Percentiles rank a stretch among this genome's conserved stretches.
Conservation (phyloP, 2,329 filamentous ascomycete genomes). For the Fusarium buharicum region DNA sequence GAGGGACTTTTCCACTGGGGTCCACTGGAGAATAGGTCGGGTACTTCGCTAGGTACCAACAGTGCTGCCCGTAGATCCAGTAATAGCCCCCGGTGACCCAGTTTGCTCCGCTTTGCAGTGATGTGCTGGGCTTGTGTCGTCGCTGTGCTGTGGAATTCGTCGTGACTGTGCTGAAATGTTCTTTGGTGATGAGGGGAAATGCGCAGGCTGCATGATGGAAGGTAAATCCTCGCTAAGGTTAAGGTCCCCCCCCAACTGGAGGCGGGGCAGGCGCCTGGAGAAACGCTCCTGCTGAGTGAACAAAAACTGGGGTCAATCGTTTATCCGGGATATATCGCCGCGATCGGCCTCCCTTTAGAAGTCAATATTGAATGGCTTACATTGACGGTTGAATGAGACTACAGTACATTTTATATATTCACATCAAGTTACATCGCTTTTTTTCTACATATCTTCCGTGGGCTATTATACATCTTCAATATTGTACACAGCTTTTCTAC, state of each 20-base stretch:
- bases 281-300: background rate
- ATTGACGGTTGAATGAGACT: background rate
- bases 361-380: background rate
- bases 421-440: constrained; percentile 32
- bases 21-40: constrained; percentile 12
- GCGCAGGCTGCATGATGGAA: constrained; percentile 42
- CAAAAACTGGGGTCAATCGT: constrained; percentile 25
- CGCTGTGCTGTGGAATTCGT: constrained; percentile 40
- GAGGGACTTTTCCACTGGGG: background rate
- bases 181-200: constrained; percentile 52
- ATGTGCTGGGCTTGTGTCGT: constrained; percentile 12
- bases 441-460: constrained; percentile 27
- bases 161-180: constrained; percentile 58
- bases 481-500: constrained; percentile 43
- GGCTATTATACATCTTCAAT: constrained; percentile 39
- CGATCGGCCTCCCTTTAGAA: constrained; percentile 18
- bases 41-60: background rate
- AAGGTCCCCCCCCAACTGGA: constrained; percentile 10
- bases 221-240: constrained; percentile 11
- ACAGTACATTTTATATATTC: constrained; percentile 22
- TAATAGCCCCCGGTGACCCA: constrained; percentile 14
- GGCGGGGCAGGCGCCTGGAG: constrained; percentile 19
- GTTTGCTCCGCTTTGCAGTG: constrained; percentile 31
- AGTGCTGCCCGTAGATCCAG: background rate
- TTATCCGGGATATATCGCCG: constrained; percentile 32